These are phyloP conservation scores for Ramularia collo-cygni DNA, from an alignment of 2,329 filamentous ascomycete species.

Conservation along the genomic window DNA sequence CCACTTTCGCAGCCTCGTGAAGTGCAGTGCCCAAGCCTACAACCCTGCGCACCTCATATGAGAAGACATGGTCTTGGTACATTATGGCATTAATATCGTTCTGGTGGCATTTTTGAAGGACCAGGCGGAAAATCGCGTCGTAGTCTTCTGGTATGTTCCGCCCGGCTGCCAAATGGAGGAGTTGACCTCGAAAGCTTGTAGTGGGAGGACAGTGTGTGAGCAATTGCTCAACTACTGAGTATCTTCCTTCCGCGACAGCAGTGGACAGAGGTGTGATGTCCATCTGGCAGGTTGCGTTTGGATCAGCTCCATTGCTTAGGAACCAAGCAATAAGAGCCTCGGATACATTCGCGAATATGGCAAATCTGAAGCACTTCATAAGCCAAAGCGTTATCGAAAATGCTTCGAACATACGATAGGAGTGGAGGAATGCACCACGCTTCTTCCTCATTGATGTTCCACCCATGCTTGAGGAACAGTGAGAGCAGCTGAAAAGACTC, in stretches of 20 bases:
- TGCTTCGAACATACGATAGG: slow-evolving; percentile 2
- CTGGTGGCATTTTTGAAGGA: slow-evolving; percentile 7
- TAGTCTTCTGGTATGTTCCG: slow-evolving; percentile 6
- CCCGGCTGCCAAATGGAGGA: slow-evolving; percentile 8
- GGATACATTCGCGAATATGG: neutral
- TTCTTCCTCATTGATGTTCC: slow-evolving; percentile 6
- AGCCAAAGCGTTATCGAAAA: neutral
- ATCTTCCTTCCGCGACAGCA: slow-evolving; percentile 7
- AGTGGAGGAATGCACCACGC: slow-evolving; percentile 6
- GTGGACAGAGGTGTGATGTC: slow-evolving; percentile 12
- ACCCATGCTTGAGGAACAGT: slow-evolving; percentile 2
- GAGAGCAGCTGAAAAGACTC: slow-evolving; percentile 1
- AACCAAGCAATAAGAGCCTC: slow-evolving; percentile 7
- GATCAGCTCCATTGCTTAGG: slow-evolving; percentile 12
- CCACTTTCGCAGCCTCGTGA: slow-evolving; percentile 12
- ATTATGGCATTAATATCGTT: slow-evolving; percentile 7
- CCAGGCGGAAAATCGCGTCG: slow-evolving; percentile 8
- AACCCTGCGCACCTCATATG: slow-evolving; percentile 12
- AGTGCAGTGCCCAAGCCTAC: slow-evolving; percentile 12
- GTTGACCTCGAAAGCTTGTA: slow-evolving; percentile 6
- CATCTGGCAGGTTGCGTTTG: slow-evolving; percentile 11
- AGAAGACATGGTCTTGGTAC: slow-evolving; percentile 15
- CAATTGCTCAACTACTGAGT: slow-evolving; percentile 9
- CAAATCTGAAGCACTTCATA: slow-evolving; percentile 2
- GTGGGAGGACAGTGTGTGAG: slow-evolving; percentile 6